Evolutionary conservation across 2,329 filamentous ascomycete genomes (phyloP).

Genomic region (Monosporascus sp.): DNA sequence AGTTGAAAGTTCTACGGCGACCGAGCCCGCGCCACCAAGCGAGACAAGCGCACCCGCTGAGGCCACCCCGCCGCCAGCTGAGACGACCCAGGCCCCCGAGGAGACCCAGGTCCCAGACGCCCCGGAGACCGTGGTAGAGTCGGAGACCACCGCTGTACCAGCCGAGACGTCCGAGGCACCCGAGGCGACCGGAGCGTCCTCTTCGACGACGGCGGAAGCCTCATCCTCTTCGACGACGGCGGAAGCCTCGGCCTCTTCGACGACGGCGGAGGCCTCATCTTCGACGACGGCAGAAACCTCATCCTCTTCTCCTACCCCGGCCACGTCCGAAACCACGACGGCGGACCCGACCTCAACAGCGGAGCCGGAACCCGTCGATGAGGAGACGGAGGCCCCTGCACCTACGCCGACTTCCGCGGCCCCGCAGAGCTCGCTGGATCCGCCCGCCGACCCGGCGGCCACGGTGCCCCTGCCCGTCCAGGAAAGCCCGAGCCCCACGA

Average conservation of each 20-base stretch:
- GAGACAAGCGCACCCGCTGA: neutral
- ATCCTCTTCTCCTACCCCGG: no score
- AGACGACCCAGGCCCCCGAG: neutral
- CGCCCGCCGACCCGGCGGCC: neutral
- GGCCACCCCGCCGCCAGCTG: neutral
- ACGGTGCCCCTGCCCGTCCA: constrained; percentile 1
- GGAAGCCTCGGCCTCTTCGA: no score
- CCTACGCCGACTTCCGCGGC: no score
- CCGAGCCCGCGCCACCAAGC: no score
- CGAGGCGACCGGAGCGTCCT: neutral
- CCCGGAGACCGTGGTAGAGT: neutral
- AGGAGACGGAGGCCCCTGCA: no score
- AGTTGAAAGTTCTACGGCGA: neutral
- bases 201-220: no score
- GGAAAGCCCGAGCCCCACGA: no score
- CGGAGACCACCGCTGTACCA: neutral
- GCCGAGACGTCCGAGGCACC: neutral
- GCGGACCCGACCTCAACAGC: no score
- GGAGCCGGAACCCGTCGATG: no score
- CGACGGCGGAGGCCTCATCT: neutral
- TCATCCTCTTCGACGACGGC: neutral
- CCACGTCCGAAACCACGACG: no score
- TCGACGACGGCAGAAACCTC: neutral
- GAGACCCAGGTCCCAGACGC: neutral
- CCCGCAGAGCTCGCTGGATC: no score